These are phyloP conservation scores for Aspergillus flavus DNA, from an alignment of 2,329 filamentous ascomycete genomes.

Conservation along the genomic window DNA sequence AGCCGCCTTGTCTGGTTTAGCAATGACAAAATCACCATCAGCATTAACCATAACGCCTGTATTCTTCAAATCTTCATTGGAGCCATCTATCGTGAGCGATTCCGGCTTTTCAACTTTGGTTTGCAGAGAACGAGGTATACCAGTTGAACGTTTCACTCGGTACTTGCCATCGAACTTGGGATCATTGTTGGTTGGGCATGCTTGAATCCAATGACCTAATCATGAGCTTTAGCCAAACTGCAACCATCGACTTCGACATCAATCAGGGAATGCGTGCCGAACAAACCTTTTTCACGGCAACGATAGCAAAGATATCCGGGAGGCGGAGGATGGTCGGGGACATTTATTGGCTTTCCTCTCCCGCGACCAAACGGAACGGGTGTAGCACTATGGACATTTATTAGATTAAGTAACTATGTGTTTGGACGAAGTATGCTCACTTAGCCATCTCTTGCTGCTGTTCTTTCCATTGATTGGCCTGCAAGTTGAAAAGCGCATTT, in stretches of 20 bases:
- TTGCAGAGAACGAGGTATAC: slow-evolving; percentile 92
- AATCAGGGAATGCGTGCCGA: background rate
- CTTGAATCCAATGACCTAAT: slow-evolving; percentile 92
- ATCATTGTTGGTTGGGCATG: slow-evolving; percentile 97
- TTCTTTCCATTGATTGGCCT: slow-evolving; percentile 88
- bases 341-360: slow-evolving; percentile 57
- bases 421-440: slow-evolving; percentile 47
- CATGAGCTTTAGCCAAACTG: slow-evolving; percentile 29
- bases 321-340: slow-evolving; percentile 90
- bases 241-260: background rate
- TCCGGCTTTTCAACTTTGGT: slow-evolving; percentile 93
- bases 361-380: slow-evolving; percentile 46
- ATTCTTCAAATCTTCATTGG: slow-evolving; percentile 77
- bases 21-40: slow-evolving; percentile 95
- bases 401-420: slow-evolving; percentile 27
- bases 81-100: slow-evolving; percentile 71
- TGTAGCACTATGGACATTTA: slow-evolving; percentile 43
- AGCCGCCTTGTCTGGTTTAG: slow-evolving; percentile 89
- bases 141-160: slow-evolving; percentile 92
- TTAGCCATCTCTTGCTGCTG: slow-evolving; percentile 92
- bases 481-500: slow-evolving; percentile 86
- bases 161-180: slow-evolving; percentile 93
- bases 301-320: slow-evolving; percentile 95
- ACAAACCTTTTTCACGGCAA: slow-evolving; percentile 80
- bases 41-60: slow-evolving; percentile 97